A percentile compares a stretch with the other conserved stretches of the same genome.
These are phyloP conservation scores for Amanita rubescens DNA, from an alignment of 768 basidiomycete genomes.

Conservation along the genomic window DNA sequence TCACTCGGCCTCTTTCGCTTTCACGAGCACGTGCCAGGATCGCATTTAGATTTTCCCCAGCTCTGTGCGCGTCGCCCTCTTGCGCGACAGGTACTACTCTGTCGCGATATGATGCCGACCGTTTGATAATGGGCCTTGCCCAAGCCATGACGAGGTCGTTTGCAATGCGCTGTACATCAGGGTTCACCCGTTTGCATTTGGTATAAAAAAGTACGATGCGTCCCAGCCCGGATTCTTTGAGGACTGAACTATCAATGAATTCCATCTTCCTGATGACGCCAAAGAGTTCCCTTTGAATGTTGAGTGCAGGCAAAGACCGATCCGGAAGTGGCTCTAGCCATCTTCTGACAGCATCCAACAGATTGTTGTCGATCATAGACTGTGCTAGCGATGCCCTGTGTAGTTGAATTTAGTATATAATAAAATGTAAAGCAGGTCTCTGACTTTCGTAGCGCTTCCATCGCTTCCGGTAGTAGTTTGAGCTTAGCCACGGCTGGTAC, in stretches of 20 bases:
- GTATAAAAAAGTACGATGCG: conserved; percentile 93
- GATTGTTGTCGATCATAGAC: conserved; percentile 91
- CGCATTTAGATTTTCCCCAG: conserved; percentile 52
- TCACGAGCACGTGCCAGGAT: conserved; percentile 64
- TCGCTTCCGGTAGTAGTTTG: conserved; percentile 77
- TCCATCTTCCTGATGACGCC: conserved; percentile 80
- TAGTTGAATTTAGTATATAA: conserved; percentile 8
- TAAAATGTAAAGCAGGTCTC: conserved; percentile 5
- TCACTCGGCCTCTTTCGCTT: conserved; percentile 58
- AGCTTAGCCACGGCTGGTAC: conserved; percentile 82
- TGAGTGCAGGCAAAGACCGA: conserved; percentile 86
- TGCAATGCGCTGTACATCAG: conserved; percentile 75
- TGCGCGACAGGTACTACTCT: conserved; percentile 56
- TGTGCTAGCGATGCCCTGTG: conserved; percentile 75
- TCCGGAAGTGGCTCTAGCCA: conserved; percentile 97
- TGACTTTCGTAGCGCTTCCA: conserved; percentile 90
- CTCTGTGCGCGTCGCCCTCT: conserved; percentile 29
- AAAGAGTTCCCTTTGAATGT: conserved; percentile 93
- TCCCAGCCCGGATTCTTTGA: conserved; percentile 89
- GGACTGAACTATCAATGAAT: conserved; percentile 81
- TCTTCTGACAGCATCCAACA: conserved; percentile 78
- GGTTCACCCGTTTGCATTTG: conserved; percentile 83
- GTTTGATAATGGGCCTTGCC: conserved; percentile 90
- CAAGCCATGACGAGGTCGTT: conserved; percentile 77
- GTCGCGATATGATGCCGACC: conserved; percentile 75